Evolutionary conservation across 2,329 filamentous ascomycete species (phyloP).

Genomic region (Phialemoniopsis sp.): DNA sequence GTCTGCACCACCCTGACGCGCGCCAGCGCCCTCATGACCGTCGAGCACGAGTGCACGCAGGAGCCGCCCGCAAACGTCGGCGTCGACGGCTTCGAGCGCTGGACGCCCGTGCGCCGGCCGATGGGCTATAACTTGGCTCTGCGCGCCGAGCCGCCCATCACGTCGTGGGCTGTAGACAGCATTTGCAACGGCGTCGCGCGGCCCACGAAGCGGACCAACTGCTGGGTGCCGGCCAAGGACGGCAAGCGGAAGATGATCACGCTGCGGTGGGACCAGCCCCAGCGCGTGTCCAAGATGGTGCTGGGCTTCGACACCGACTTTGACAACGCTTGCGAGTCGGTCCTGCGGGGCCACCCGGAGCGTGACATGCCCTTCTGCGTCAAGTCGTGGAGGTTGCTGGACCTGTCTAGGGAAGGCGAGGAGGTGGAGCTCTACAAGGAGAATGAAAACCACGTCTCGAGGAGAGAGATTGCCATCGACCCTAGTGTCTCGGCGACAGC

Average conservation of each 20-base stretch:
- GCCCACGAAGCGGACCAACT: constrained; percentile 16
- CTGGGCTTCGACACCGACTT: constrained; percentile 18
- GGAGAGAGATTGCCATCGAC: constrained; percentile 11
- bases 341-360: constrained; percentile 17
- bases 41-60: constrained; percentile 18
- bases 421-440: constrained; percentile 13
- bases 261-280: constrained; percentile 9
- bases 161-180: constrained; percentile 10
- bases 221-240: constrained; percentile 11
- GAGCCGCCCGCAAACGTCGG: constrained; percentile 12
- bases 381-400: constrained; percentile 16
- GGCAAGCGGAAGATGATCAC: constrained; percentile 5
- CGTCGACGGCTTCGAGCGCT: constrained; percentile 17
- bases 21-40: constrained; percentile 14
- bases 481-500: constrained; percentile 1
- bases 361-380: constrained; percentile 15
- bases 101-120: constrained; percentile 17
- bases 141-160: constrained; percentile 9
- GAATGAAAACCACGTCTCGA: constrained; percentile 13
- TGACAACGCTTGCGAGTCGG: constrained; percentile 17
- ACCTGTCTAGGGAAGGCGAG: constrained; percentile 8
- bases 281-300: constrained; percentile 9
- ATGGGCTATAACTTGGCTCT: constrained; percentile 17
- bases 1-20: constrained; percentile 12
- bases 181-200: constrained; percentile 14